Base-by-base conservation (phyloP, 2,329 filamentous ascomycete species). In the Triangularia setosa region DNA sequence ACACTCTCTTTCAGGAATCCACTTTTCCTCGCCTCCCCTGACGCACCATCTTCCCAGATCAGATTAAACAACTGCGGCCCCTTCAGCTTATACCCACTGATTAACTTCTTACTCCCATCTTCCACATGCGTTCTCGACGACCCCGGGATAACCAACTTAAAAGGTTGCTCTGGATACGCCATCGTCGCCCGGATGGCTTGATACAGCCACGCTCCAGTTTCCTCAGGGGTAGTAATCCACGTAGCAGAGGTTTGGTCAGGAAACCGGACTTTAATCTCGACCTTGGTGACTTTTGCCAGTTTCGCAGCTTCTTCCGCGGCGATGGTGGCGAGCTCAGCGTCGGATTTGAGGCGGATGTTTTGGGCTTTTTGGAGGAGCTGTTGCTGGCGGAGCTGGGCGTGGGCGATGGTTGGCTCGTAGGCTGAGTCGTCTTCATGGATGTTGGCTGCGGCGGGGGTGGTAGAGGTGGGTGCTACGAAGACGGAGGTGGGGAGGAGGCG, bases 211-310 rank as follows among this genome's bases (percentile, higher is more conserved):
- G 83, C 81, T 1, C 89, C 90, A 0, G 90, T 92, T 61, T 93
- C 89, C 1, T 80, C 75, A 21, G 87, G 86, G 1, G 82, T 83
- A 69, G 96, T 87, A n/a, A 82, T 84, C 78, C 89, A 89, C 60
- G 92, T 86, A 30, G 93, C 86, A 61, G 89, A 87, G 64, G 88
- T 90, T 70, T 93, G 91, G 74, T 98, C 93, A 0, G 94, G 94
- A 70, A 97, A 93, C 25, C 93, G 90, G 58, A 97, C 85, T 68
- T 91, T 92, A 68, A 98, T 83, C 27, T 87, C 83, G 30, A 96
- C 85, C 30, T 86, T 85, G 59, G 84, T 86, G 65, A 93, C 83
- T 4, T 84, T 83, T 4, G 88, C 84, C 1, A 93, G 79, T 67
- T 83, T 88, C 28, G 88, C 87, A 56, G 85, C 84, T 60, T 89